Conservation (phyloP, 495 filamentous ascomycete genomes). For the Ascobolus immersus region DNA sequence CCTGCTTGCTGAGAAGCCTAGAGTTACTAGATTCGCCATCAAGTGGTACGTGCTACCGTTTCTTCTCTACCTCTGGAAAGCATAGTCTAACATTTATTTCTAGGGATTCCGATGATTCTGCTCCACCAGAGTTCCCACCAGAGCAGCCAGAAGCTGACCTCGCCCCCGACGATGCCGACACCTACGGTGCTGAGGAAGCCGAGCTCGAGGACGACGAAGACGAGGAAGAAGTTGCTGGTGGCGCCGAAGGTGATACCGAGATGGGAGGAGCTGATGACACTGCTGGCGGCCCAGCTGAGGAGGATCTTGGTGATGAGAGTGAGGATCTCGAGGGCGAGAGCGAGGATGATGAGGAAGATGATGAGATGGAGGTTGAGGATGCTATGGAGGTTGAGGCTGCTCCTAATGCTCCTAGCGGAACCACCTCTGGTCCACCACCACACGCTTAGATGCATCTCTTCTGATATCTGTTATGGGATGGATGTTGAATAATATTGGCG, state of each 20-base stretch:
- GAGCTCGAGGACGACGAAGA: constrained; percentile 38
- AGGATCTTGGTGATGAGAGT: constrained; percentile 58
- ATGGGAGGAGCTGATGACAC: constrained; percentile 21
- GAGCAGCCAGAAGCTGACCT: constrained; percentile 89
- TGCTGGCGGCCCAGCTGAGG: constrained; percentile 28
- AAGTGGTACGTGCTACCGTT: constrained; percentile 46
- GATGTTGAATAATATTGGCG: no score
- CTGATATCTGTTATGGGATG: constrained; percentile 5
- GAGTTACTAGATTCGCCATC: constrained; percentile 94
- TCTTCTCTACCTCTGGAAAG: background rate
- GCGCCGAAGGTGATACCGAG: constrained; percentile 19
- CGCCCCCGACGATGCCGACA: constrained; percentile 52
- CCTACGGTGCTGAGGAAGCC: constrained; percentile 70
- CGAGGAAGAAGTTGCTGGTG: constrained; percentile 20
- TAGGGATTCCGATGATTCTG: constrained; percentile 90
- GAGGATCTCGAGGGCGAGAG: constrained; percentile 93
- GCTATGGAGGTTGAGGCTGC: constrained; percentile 17
- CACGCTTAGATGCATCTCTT: background rate
- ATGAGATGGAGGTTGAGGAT: constrained; percentile 66
- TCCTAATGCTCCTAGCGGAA: constrained; percentile 3
- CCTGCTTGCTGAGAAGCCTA: constrained; percentile 84
- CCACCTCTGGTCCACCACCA: no score
- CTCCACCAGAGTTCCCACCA: constrained; percentile 82
- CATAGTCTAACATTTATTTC: constrained; percentile 1
- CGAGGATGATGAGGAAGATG: constrained; percentile 49